Evolutionary conservation across 2,329 filamentous ascomycete genomes (phyloP).

Genomic region (Colletotrichum sp.): DNA sequence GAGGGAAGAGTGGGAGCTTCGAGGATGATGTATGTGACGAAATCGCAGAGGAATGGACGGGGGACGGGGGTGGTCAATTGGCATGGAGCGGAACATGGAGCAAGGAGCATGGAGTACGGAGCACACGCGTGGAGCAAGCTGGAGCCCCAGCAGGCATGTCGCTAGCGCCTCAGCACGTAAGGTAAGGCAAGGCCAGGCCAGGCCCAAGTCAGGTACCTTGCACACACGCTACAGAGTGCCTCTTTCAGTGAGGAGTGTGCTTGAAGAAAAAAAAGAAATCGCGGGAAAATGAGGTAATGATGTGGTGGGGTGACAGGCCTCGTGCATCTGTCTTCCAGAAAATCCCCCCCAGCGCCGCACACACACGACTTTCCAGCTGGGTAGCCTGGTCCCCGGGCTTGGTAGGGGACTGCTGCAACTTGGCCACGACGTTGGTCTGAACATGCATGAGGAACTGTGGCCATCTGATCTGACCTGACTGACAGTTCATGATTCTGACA

Average conservation of each 20-base stretch:
- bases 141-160: neutral
- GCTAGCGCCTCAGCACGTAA: neutral
- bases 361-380: neutral
- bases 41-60: constrained; percentile 17
- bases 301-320: constrained; percentile 17
- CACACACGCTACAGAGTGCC: neutral
- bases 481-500: neutral
- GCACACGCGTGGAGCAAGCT: constrained; percentile 2
- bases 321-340: neutral
- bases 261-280: neutral
- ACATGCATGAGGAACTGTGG: neutral
- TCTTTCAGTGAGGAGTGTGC: neutral
- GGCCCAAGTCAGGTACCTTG: neutral
- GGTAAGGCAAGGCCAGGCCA: neutral
- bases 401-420: neutral
- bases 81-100: constrained; percentile 17
- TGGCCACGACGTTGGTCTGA: neutral
- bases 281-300: constrained; percentile 5
- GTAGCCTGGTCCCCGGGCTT: neutral
- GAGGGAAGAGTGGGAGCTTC: constrained; percentile 3
- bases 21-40: constrained; percentile 21
- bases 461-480: neutral
- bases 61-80: constrained; percentile 13
- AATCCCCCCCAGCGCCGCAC: neutral
- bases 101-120: neutral